Evolutionary conservation across 2,329 filamentous ascomycete genomes (phyloP), one percentile per base, ranked within the genome.

Genomic region (Aspergillus intermedius): DNA sequence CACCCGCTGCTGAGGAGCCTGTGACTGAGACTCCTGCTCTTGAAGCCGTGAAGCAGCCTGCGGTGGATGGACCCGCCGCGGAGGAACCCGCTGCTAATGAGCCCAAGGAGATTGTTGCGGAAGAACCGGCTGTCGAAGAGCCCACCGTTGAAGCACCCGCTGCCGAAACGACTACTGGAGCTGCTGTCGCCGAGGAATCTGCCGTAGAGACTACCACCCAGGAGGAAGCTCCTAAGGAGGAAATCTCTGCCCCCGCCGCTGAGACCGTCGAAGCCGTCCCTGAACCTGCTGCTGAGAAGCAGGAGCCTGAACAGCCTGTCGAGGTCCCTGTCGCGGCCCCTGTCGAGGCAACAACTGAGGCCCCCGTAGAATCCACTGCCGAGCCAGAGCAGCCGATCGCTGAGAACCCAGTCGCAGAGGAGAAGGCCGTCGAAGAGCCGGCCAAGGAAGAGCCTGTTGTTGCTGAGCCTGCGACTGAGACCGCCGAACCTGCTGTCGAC

Each of bases 391-490:
- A 47, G 9, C 28, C 46, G 10, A 28, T 25, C 10, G 44, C 17
- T 5, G 42, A 51, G 12, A 43, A 52, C 17, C 21, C 47, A 23
- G 28, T 17, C 4, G 8, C 42, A n/a, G 39, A 40, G 25, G 44
- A 54, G 28, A 42, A 41, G 28, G 39, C 23, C 10, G 47, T 13
- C 23, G 44, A 44, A 19, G 46, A 56, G 44, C n/a, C 49, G 2
- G 42, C 34, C 8, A 22, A 44, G 25, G 47, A 54, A 30, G 44
- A 50, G n/a, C 40, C 40, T 39, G 40, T 42, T 23, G 5, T 9
- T 34, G 6, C 47, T 45, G 52, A 54, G 42, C 37, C 47, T 37
- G 39, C 43, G 3, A 45, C 49, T 43, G 52, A 56, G 35, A 43
- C 50, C 23, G 35, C 42, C 12, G 34, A 45, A 23, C 4, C 32